phyloP scores from a whole-genome alignment of 768 basidiomycete genomes.

The Pulveroboletus sp. region DNA sequence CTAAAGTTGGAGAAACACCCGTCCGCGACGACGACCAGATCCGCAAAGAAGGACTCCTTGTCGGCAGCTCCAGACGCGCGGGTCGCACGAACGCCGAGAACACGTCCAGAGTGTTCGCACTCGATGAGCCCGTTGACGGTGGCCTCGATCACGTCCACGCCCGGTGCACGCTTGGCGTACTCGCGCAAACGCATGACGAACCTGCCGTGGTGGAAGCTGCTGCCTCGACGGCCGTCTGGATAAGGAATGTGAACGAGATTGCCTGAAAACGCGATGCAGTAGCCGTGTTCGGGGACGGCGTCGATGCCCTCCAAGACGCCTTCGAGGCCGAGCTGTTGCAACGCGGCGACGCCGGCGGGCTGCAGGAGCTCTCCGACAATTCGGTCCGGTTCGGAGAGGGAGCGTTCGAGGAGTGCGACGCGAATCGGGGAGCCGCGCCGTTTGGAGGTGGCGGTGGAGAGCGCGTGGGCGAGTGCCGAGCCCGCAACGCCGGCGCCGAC shows the following conservation, averaged over 20 bases:
- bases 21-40: slow-evolving; percentile 85
- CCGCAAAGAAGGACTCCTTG: slow-evolving; percentile 60
- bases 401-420: slow-evolving; percentile 86
- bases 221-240: slow-evolving; percentile 64
- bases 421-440: slow-evolving; percentile 54
- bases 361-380: slow-evolving; percentile 98
- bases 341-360: slow-evolving; percentile 79
- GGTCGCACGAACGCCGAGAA: slow-evolving; percentile 67
- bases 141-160: slow-evolving; percentile 81
- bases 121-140: slow-evolving; percentile 76
- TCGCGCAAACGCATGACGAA: slow-evolving; percentile 79
- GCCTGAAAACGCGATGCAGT: slow-evolving; percentile 66
- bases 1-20: slow-evolving; percentile 96
- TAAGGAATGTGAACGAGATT: slow-evolving; percentile 86
- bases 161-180: slow-evolving; percentile 53
- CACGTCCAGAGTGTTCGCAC: slow-evolving; percentile 43
- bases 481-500: slow-evolving; percentile 94
- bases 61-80: slow-evolving; percentile 34
- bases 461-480: slow-evolving; percentile 78
- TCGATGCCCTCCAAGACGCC: slow-evolving; percentile 82
- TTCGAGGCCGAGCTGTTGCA: slow-evolving; percentile 74
- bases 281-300: slow-evolving; percentile 77
- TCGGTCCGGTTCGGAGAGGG: slow-evolving; percentile 87
- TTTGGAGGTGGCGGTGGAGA: slow-evolving; percentile 51
- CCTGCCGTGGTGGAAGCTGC: slow-evolving; percentile 91